Evolutionary conservation across 345 rosid genomes (phyloP).

Genomic region (Rhodomyrtus tomentosa): DNA sequence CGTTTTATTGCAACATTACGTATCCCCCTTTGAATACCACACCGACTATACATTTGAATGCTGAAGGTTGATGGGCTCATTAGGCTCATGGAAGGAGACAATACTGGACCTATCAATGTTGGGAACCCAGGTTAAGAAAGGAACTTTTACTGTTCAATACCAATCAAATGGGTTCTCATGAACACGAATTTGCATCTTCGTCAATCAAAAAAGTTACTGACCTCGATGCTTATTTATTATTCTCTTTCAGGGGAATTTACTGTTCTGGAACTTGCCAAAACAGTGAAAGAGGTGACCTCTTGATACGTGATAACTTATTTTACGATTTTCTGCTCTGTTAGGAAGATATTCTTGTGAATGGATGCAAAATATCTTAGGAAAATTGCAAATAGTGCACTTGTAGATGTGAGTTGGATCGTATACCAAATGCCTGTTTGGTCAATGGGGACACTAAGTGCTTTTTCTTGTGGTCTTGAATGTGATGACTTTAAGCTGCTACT

Average conservation of each 20-base stretch:
- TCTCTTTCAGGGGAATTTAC: constrained; percentile 66
- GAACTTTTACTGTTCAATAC: background rate
- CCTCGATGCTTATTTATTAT: background rate
- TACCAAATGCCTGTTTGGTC: background rate
- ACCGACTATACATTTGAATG: background rate
- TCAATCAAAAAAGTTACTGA: background rate
- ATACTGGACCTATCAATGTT: constrained; percentile 94
- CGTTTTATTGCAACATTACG: background rate
- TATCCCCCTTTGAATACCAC: background rate
- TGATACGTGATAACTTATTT: background rate
- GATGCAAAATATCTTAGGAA: background rate
- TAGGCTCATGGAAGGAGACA: constrained; percentile 89
- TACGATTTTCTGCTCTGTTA: background rate
- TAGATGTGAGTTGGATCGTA: background rate
- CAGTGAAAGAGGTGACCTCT: constrained; percentile 63
- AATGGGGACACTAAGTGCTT: background rate
- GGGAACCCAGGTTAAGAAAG: constrained; percentile 75
- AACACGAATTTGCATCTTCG: background rate
- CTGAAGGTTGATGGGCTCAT: constrained; percentile 83
- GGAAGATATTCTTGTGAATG: background rate
- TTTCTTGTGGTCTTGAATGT: background rate
- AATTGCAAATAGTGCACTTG: background rate
- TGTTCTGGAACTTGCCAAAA: constrained; percentile 85
- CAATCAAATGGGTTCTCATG: background rate
- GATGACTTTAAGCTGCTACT: background rate